These are phyloP conservation scores for Chloromonas sp. DNA, from an alignment of 163 green algal species.

Conservation along the genomic window DNA sequence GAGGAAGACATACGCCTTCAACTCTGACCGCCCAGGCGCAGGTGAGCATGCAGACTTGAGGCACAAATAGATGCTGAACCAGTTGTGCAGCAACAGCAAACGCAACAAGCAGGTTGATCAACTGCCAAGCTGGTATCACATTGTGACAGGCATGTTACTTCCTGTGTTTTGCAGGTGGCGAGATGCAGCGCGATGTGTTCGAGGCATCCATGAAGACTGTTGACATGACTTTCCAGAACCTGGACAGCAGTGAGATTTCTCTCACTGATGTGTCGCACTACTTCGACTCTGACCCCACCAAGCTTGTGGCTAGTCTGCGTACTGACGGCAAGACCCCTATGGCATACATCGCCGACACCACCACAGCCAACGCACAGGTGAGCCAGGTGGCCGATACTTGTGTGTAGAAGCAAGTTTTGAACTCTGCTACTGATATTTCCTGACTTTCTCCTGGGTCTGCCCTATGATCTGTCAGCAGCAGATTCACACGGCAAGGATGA, in stretches of 20 bases:
- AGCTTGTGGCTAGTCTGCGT: conserved; percentile 87
- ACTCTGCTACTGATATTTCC: not conserved
- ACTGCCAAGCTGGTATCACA: not conserved
- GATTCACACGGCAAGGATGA: not conserved
- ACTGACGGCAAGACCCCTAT: conserved; percentile 78
- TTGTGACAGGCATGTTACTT: not conserved
- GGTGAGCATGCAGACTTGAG: no score
- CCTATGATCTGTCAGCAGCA: not conserved
- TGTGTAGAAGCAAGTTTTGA: not conserved
- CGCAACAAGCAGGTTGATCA: not conserved
- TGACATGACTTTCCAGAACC: conserved; percentile 96
- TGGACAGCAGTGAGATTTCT: conserved; percentile 95
- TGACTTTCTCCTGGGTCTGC: not conserved
- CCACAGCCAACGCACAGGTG: conserved; percentile 94
- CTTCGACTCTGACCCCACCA: conserved; percentile 99
- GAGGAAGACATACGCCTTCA: conserved; percentile 97
- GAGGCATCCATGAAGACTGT: conserved; percentile 92
- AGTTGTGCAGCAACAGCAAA: no score
- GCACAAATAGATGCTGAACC: no score
- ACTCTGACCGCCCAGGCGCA: conserved; percentile 71
- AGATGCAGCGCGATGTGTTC: conserved; percentile 86
- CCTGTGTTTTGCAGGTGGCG: conserved; percentile 53
- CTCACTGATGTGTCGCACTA: conserved; percentile 98
- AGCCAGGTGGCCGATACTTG: not conserved
- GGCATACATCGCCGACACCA: conserved; percentile 97